Evolutionary conservation across 1,139 yeast species (phyloP).

Genomic region (Pichia sp.): DNA sequence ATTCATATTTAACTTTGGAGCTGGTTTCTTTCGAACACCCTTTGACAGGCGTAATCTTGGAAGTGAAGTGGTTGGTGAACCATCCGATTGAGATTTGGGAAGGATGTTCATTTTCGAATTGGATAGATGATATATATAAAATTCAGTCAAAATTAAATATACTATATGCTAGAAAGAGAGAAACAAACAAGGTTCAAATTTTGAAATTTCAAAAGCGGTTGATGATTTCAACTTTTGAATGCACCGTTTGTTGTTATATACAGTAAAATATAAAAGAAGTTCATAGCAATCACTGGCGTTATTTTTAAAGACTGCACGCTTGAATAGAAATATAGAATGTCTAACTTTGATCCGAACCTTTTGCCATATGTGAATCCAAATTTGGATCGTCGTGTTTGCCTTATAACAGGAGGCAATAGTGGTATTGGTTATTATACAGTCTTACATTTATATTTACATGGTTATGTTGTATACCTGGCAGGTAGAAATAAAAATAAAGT

Average conservation of each 20-base stretch:
- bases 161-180: background rate
- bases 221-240: no score
- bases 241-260: background rate
- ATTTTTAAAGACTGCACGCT: background rate
- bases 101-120: background rate
- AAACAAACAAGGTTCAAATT: background rate
- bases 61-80: background rate
- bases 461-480: slow-evolving; percentile 65
- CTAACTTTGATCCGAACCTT: slow-evolving; percentile 14
- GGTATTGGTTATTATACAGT: slow-evolving; percentile 79
- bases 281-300: background rate
- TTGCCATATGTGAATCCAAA: slow-evolving; percentile 23
- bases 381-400: slow-evolving; percentile 48
- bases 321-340: slow-evolving; percentile 1
- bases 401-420: slow-evolving; percentile 75
- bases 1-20: slow-evolving; percentile 12
- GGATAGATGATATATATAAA: background rate
- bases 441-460: slow-evolving; percentile 71
- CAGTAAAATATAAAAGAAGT: background rate
- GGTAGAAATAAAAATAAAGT: slow-evolving; percentile 61
- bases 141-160: background rate
- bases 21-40: slow-evolving; percentile 11
- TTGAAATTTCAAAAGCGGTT: background rate
- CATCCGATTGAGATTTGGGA: background rate
- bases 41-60: slow-evolving; percentile 10